phyloP scores from a whole-genome alignment of 1,284 basidiomycete species.

The Ustanciosporium gigantosporum region DNA sequence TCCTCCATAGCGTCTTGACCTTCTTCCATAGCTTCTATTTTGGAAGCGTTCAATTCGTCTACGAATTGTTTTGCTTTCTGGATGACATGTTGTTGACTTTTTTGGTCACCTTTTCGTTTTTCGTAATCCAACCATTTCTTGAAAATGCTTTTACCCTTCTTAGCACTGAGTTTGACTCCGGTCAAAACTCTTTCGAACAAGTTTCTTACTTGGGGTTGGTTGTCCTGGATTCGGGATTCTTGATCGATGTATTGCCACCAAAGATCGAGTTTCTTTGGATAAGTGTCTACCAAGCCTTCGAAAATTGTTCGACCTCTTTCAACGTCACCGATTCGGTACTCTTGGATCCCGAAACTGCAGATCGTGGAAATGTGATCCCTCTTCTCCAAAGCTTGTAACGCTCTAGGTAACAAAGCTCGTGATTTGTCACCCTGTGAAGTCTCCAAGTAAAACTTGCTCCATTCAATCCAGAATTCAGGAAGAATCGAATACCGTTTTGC shows the following conservation, averaged over 20 bases:
- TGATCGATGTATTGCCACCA: conserved; percentile 98
- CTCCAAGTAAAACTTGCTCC: conserved; percentile 76
- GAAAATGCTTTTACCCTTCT: conserved; percentile 81
- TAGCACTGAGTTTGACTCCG: conserved; percentile 85
- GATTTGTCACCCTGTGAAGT: conserved; percentile 76
- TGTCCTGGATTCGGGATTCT: conserved; percentile 67
- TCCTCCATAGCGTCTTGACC: conserved; percentile 9
- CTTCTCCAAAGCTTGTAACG: conserved; percentile 90
- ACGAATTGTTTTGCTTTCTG: conserved; percentile 77
- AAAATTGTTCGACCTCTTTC: conserved; percentile 95
- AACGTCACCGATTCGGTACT: conserved; percentile 90
- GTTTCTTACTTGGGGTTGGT: conserved; percentile 63
- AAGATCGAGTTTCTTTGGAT: conserved; percentile 90
- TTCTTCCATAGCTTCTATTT: conserved; percentile 1
- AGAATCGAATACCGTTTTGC: conserved; percentile 93
- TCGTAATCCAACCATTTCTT: conserved; percentile 97
- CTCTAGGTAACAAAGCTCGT: conserved; percentile 82
- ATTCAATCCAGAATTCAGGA: conserved; percentile 88
- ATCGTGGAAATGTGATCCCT: conserved; percentile 93
- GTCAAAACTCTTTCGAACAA: conserved; percentile 81
- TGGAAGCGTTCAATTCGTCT: conserved; percentile 31
- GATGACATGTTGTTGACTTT: conserved; percentile 80
- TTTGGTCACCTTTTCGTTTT: conserved; percentile 80
- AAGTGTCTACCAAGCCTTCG: conserved; percentile 91
- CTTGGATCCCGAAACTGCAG: conserved; percentile 88